Conservation (phyloP, 371 early-diverging fungal genomes). For the Basidiobolus meristosporus region DNA sequence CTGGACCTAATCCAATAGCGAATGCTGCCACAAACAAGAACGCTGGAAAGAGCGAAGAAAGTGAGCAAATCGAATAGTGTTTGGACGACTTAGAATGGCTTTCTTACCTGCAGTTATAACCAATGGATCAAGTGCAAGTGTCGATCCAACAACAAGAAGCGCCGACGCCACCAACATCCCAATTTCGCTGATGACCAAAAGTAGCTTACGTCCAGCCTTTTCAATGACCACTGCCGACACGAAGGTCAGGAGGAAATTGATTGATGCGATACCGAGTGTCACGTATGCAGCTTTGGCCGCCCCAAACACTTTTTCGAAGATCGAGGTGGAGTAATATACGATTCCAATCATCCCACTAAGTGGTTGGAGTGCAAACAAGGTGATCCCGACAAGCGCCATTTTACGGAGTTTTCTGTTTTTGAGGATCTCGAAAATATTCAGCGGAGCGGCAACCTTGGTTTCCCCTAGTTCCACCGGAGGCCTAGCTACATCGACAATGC, state of each 20-base stretch:
- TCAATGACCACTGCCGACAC: conserved; percentile 39
- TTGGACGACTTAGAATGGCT: no score
- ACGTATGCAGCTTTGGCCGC: conserved; percentile 18
- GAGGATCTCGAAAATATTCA: conserved; percentile 16
- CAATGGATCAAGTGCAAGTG: conserved; percentile 19
- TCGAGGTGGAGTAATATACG: conserved; percentile 45
- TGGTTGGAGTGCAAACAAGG: conserved; percentile 41
- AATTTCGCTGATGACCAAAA: conserved; percentile 37
- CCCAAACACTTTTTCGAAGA: conserved; percentile 22
- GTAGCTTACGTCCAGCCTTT: conserved; percentile 42
- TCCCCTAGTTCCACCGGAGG: neutral
- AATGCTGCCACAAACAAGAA: conserved; percentile 61
- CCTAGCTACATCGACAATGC: no score
- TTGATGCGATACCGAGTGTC: conserved; percentile 28
- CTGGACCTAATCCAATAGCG: conserved; percentile 65
- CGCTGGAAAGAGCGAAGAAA: no score
- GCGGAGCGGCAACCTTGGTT: neutral
- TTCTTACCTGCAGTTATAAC: conserved; percentile 47
- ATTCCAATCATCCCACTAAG: conserved; percentile 74
- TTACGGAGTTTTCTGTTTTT: conserved; percentile 24
- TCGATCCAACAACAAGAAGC: conserved; percentile 29
- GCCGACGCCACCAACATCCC: conserved; percentile 28
- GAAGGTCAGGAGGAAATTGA: conserved; percentile 29
- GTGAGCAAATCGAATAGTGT: no score
- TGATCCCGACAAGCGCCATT: conserved; percentile 22